Evolutionary conservation across 805 yeast genomes (phyloP).

Genomic region (Metschnikowia hibisci): DNA sequence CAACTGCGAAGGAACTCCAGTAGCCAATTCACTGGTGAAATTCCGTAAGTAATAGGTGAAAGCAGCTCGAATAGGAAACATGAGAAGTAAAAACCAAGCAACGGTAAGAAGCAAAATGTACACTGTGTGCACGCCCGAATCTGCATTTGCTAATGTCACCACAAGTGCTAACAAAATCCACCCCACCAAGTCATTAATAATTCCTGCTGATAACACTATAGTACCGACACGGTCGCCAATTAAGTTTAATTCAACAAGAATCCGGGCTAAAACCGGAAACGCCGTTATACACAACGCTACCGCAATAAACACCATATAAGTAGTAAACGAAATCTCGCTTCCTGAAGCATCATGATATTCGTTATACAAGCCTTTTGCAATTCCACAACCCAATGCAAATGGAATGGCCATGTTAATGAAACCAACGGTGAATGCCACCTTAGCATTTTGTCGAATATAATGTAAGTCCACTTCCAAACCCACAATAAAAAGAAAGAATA

Average conservation of each 20-base stretch:
- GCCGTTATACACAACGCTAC: constrained; percentile 85
- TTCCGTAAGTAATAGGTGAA: constrained; percentile 44
- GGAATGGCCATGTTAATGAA: constrained; percentile 71
- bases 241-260: constrained; percentile 66
- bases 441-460: constrained; percentile 57
- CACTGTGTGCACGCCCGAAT: constrained; percentile 62
- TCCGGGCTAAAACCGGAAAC: constrained; percentile 78
- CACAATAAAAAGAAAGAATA: constrained; percentile 68
- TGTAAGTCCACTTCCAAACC: constrained; percentile 75
- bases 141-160: constrained; percentile 72
- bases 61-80: constrained; percentile 52
- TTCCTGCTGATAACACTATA: constrained; percentile 77
- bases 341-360: constrained; percentile 38
- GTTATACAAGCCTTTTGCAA: constrained; percentile 64
- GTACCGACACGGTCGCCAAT: constrained; percentile 69
- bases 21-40: constrained; percentile 51
- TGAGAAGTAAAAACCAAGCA: constrained; percentile 65
- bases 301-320: constrained; percentile 76
- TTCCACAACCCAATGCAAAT: constrained; percentile 72
- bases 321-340: constrained; percentile 54
- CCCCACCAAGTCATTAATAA: constrained; percentile 72
- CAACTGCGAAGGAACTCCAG: constrained; percentile 59
- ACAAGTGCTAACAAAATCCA: constrained; percentile 77
- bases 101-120: constrained; percentile 62
- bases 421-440: constrained; percentile 66